Conservation (phyloP, 306 rosid genomes). For the Aeschynomene evenia region DNA sequence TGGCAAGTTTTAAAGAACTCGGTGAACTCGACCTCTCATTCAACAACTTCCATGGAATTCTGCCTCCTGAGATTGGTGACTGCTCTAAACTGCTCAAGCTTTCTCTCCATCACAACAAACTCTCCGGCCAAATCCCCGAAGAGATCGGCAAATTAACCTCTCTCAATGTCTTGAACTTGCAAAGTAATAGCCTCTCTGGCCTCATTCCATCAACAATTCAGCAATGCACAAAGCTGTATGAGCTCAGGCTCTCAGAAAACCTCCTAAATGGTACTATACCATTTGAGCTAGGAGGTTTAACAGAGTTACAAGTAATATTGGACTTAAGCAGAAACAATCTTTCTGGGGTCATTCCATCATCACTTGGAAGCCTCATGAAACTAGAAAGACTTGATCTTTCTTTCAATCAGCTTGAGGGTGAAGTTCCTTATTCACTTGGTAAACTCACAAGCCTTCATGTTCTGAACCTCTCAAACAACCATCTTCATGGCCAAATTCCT, state of each 20-base stretch:
- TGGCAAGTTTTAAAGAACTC: slow-evolving; percentile 48
- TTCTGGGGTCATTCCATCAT: slow-evolving; percentile 60
- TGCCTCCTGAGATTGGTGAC: slow-evolving; percentile 57
- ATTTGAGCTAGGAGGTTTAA: slow-evolving; percentile 51
- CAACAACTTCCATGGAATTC: slow-evolving; percentile 58
- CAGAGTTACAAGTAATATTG: slow-evolving; percentile 67
- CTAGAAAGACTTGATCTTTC: slow-evolving; percentile 73
- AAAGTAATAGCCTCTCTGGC: slow-evolving; percentile 54
- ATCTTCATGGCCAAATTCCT: slow-evolving; percentile 63
- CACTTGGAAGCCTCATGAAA: slow-evolving; percentile 66
- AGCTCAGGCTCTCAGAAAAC: slow-evolving; percentile 74
- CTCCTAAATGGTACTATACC: slow-evolving; percentile 55
- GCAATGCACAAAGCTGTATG: slow-evolving; percentile 61
- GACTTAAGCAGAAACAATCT: slow-evolving; percentile 57
- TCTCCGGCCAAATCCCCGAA: slow-evolving; percentile 52
- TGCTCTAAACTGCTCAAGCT: slow-evolving; percentile 64
- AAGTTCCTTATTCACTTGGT: slow-evolving; percentile 58
- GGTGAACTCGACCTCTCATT: slow-evolving; percentile 79
- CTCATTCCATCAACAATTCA: slow-evolving; percentile 54
- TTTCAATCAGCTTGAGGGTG: slow-evolving; percentile 60
- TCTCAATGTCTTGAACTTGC: slow-evolving; percentile 64
- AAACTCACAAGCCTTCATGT: slow-evolving; percentile 68
- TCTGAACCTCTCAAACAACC: slow-evolving; percentile 69
- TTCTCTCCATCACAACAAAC: slow-evolving; percentile 51
- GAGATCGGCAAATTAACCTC: slow-evolving; percentile 62